Percentiles rank a stretch among this genome's conserved stretches.
These are phyloP conservation scores for Ammopiptanthus mongolicus DNA, from an alignment of 306 rosid genomes.

Conservation along the genomic window DNA sequence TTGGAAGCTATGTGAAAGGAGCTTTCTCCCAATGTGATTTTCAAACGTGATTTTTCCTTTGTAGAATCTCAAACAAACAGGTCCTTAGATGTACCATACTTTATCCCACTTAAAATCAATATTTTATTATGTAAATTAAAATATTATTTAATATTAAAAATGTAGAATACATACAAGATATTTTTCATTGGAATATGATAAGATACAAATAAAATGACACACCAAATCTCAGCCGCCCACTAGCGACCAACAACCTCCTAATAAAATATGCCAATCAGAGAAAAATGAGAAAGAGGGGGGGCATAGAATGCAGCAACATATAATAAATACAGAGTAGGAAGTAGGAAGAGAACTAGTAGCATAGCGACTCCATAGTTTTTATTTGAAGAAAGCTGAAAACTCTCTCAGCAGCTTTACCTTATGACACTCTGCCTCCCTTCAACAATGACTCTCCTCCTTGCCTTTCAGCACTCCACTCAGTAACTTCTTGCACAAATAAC, in stretches of 20 bases:
- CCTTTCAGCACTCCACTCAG: constrained; percentile 18
- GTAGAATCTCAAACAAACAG: no score
- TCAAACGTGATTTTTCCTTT: no score
- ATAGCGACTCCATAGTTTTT: constrained; percentile 22
- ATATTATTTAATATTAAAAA: no score
- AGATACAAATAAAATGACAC: no score
- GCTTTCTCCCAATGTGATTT: no score
- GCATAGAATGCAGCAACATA: constrained; percentile 10
- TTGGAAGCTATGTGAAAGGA: no score
- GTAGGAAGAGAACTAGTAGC: constrained; percentile 2
- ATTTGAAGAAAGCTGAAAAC: constrained; percentile 24
- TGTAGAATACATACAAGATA: no score
- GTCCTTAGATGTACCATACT: no score
- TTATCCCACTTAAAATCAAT: no score
- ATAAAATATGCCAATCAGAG: constrained; percentile 12
- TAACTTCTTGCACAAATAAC: not conserved
- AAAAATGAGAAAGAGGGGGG: not conserved
- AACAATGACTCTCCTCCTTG: constrained; percentile 28
- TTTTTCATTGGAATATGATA: no score
- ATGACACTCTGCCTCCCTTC: constrained; percentile 9
- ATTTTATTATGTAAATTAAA: no score
- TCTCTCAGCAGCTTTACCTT: constrained; percentile 17
- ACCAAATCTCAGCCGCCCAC: no score
- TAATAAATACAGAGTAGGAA: constrained; percentile 28
- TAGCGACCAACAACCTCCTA: constrained; percentile 18